phyloP scores from a whole-genome alignment of 2,329 filamentous ascomycete species.

The Fusarium sambucinum region DNA sequence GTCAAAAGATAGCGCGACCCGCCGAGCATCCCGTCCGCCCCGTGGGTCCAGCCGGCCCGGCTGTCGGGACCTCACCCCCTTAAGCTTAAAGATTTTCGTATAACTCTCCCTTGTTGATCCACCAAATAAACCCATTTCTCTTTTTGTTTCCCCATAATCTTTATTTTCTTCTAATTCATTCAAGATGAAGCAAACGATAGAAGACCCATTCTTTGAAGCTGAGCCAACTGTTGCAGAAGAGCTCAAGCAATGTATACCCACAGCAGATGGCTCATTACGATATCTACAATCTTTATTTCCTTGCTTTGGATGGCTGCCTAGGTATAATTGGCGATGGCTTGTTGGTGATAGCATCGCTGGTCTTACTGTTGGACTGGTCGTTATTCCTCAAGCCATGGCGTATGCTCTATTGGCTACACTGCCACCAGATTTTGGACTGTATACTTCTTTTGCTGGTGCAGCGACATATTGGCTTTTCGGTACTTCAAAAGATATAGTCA shows the following conservation, averaged over 20 bases:
- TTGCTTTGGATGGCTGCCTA: slow-evolving; percentile 3
- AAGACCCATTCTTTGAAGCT: slow-evolving; percentile 6
- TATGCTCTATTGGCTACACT: slow-evolving; percentile 80
- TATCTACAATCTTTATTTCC: slow-evolving; percentile 17
- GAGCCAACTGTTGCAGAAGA: slow-evolving; percentile 16
- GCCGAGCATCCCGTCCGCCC: slow-evolving; percentile 19
- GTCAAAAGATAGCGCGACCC: neutral
- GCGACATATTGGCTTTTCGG: slow-evolving; percentile 86
- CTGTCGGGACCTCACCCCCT: slow-evolving; percentile 19
- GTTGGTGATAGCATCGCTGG: slow-evolving; percentile 23
- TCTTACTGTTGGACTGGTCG: slow-evolving; percentile 71
- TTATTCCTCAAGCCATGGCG: slow-evolving; percentile 84
- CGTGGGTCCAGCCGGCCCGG: slow-evolving; percentile 7
- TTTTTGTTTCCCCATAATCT: neutral
- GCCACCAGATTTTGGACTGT: slow-evolving; percentile 77
- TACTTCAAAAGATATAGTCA: slow-evolving; percentile 87
- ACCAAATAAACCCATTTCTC: slow-evolving; percentile 7
- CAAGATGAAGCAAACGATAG: slow-evolving; percentile 11
- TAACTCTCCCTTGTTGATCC: slow-evolving; percentile 1
- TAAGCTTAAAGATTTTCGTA: slow-evolving; percentile 1
- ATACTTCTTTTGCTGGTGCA: slow-evolving; percentile 86
- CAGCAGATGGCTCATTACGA: slow-evolving; percentile 1
- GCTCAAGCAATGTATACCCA: slow-evolving; percentile 7
- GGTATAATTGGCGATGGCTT: slow-evolving; percentile 29
- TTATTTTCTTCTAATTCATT: neutral